Base-by-base conservation (phyloP, 1,284 basidiomycete genomes). In the Ceraceosorus guamensis region DNA sequence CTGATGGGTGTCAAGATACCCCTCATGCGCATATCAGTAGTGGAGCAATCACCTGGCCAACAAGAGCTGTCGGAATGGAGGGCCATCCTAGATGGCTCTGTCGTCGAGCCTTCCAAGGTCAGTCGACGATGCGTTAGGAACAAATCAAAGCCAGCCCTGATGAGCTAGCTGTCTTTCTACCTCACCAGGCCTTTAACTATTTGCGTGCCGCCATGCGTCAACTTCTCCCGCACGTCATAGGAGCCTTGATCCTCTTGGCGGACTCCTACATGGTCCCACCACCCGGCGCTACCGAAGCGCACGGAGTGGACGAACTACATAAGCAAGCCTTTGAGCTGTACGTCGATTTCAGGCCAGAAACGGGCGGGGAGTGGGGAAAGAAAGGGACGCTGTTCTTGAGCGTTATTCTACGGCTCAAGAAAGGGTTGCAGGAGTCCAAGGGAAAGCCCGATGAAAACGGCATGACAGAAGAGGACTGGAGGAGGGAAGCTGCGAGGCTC, bases 1-100 rank as follows among this genome's bases (percentile, higher is more conserved):
- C 79, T 97, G 45, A 87, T 97, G 83, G 86, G 88, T 45, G 82
- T 87, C 75, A 84, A 86, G 87, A 90, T 91, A 71, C 88, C 89
- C 0, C 83, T 97, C 10, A 89, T 84, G 77, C 83, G 68, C 86
- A 82, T 39, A 84, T 82, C 65, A 61, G 67, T 79, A 82, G 57
- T 80, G 24, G 24, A 24, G 24, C 24, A 24, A 24, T 24, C 24
- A 24, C 24, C 24, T 24, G 24, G 24, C 24, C 24, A 24, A 24
- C 24, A 24, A 24, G 24, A 24, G 24, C 24, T 24, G 24, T 24
- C 24, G 24, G 83, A 79, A 60, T 96, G 91, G 87, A 83, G 90
- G 30, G 93, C 88, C 0, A 83, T 97, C 35, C 82, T 84, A 13
- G 82, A 84, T 46, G 85, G 85, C 13, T 80, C 81, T 11, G 87